Evolutionary conservation across 345 rosid genomes (phyloP), one percentile per base, ranked within the genome.

Genomic region (Erucastrum elatum): DNA sequence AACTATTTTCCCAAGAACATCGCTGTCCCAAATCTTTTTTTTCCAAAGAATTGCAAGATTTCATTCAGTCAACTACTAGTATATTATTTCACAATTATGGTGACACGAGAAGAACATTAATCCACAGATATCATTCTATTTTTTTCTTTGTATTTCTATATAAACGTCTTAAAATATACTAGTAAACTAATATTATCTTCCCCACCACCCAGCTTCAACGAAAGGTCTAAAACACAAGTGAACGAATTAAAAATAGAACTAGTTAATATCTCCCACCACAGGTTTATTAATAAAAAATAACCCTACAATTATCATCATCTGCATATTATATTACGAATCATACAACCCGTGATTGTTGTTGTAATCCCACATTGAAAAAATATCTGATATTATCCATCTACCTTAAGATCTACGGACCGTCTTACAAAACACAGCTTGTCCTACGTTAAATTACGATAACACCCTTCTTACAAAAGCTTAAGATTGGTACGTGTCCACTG

Each of bases 401-500:
- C 77, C 77, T 71, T 56, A 44, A 70, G 30, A 74, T 79, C 39
- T 59, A 37, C 15, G 77, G 77, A 72, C 77, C 68, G 63, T 59
- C 64, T 53, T 27, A 66, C 17, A 10, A 21, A 26, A 2, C 29
- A 58, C 81, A 78, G n/a, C 62, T 66, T 33, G 30, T 5, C 59
- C 3, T 30, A 0, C 5, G 0, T 1, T 7, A 26, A 68, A 27
- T 35, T 0, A 13, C 82, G 3, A 61, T 3, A 67, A 15, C 35
- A 79, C 66, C 78, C 78, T 79, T 6, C 1, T 0, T 46, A 2
- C 67, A 29, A 6, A 13, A 56, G 34, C 29, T 46, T 21, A 10
- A 39, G 2, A 80, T 41, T 84, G 85, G 76, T 75, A 70, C 79
- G 79, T 80, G 79, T 80, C 70, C 74, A 68, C 21, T 51, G 21